Conservation (phyloP, 768 basidiomycete genomes). For the Leccinum arenicola region DNA sequence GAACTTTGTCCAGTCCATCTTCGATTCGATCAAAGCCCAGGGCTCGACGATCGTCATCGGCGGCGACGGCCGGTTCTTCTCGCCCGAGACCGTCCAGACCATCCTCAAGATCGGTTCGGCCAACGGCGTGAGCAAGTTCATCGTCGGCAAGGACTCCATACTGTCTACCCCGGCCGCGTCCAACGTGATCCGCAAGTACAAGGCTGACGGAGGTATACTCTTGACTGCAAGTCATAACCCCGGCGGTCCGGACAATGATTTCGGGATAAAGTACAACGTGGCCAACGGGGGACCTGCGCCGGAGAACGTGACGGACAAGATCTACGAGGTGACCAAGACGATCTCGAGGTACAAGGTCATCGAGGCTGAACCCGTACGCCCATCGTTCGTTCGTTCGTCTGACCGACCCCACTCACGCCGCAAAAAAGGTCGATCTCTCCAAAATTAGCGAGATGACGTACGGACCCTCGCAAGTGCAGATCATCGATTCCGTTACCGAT, state of each 20-base stretch:
- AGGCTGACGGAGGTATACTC: conserved; percentile 95
- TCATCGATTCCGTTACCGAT: conserved; percentile 93
- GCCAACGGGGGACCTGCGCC: conserved; percentile 97
- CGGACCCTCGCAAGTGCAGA: conserved; percentile 80
- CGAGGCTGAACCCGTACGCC: conserved; percentile 68
- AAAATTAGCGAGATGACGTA: conserved; percentile 76
- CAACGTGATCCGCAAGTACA: conserved; percentile 93
- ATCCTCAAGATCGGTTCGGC: conserved; percentile 94
- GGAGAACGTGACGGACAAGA: conserved; percentile 93
- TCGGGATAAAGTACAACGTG: conserved; percentile 99
- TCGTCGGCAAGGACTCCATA: conserved; percentile 88
- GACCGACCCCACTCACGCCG: background rate
- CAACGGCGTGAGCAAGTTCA: conserved; percentile 88
- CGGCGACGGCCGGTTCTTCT: conserved; percentile 95
- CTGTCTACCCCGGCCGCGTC: conserved; percentile 97
- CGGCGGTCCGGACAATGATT: conserved; percentile 96
- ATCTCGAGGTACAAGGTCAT: conserved; percentile 84
- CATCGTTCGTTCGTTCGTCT: too few species aligned
- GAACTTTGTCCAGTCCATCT: conserved; percentile 95
- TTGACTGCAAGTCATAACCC: conserved; percentile 98
- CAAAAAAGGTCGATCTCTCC: conserved; percentile 73
- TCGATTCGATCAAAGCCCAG: conserved; percentile 80
- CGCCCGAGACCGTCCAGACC: conserved; percentile 80
- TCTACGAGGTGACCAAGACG: conserved; percentile 87
- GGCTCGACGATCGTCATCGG: conserved; percentile 90